These are phyloP conservation scores for Fennellomyces sp. DNA, from an alignment of 371 early-diverging fungal species.

Conservation along the genomic window DNA sequence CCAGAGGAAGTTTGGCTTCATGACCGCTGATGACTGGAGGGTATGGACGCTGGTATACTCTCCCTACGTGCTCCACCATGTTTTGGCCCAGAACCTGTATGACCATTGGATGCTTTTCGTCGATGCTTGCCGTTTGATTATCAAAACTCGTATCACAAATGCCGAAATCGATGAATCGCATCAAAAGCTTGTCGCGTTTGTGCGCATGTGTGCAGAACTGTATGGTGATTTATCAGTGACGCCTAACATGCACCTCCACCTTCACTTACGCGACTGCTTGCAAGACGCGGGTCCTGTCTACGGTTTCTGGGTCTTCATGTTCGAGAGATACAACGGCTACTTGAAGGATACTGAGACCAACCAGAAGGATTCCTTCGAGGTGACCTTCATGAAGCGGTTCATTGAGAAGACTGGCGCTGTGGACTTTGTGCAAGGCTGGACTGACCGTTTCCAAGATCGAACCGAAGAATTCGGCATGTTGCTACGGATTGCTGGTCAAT, in stretches of 20 bases:
- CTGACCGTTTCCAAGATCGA: too few relatives aligned
- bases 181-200: background rate
- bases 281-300: constrained; percentile 1
- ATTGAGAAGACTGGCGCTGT: constrained; percentile 1
- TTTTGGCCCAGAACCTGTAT: background rate
- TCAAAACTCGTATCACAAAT: background rate
- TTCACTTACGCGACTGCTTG: background rate
- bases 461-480: too few relatives aligned
- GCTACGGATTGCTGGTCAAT: too few relatives aligned
- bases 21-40: constrained; percentile 8
- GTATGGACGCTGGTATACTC: constrained; percentile 1
- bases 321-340: constrained; percentile 7
- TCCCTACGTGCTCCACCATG: background rate
- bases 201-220: background rate
- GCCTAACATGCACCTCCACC: constrained; percentile 12
- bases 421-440: background rate
- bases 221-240: too few relatives aligned
- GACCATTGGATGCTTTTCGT: constrained; percentile 7
- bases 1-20: background rate
- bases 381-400: constrained; percentile 6
- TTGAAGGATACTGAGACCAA: constrained; percentile 4
- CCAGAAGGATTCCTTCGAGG: background rate
- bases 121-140: constrained; percentile 1
- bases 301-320: constrained; percentile 2
- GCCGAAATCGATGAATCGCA: background rate